Conservation (phyloP, 176 grass and related monocot species). For the Rhynchospora tenuis region DNA sequence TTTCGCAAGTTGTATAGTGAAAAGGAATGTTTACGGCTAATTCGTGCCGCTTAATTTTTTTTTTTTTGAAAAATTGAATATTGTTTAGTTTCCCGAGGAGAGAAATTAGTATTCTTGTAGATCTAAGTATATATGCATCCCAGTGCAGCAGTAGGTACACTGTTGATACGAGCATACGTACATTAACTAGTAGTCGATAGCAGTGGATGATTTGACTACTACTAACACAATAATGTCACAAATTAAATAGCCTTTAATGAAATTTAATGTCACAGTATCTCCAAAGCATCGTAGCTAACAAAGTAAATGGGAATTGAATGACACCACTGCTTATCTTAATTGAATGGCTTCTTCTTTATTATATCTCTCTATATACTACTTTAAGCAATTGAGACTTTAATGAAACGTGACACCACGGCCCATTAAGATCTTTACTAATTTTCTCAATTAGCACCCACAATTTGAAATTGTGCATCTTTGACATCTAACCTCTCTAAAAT, state of each 20-base stretch:
- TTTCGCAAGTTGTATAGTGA: slow-evolving; percentile 11
- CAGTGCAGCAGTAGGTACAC: not conserved
- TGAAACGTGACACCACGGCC: slow-evolving; percentile 34
- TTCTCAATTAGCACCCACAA: not conserved
- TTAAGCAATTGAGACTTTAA: slow-evolving; percentile 43
- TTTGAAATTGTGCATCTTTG: not conserved
- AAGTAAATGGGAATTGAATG: slow-evolving; percentile 61
- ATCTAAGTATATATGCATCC: not conserved
- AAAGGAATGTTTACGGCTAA: not conserved
- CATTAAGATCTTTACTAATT: slow-evolving; percentile 11
- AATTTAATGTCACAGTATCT: slow-evolving; percentile 57
- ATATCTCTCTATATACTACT: slow-evolving; percentile 25
- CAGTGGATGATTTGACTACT: slow-evolving; percentile 35
- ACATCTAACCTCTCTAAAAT: not conserved
- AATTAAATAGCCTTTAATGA: slow-evolving; percentile 71
- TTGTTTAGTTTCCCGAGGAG: too few relatives aligned
- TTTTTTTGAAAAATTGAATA: not conserved
- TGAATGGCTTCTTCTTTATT: slow-evolving; percentile 23
- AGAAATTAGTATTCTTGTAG: too few relatives aligned
- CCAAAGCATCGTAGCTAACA: slow-evolving; percentile 46
- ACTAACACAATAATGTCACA: slow-evolving; percentile 41
- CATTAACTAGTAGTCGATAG: slow-evolving; percentile 7
- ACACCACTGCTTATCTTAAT: slow-evolving; percentile 41
- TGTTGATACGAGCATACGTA: slow-evolving; percentile 8
- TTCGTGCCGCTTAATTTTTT: not conserved